These are phyloP conservation scores for Nicotiana undulata DNA, from an alignment of 257 asterid species.

Conservation along the genomic window DNA sequence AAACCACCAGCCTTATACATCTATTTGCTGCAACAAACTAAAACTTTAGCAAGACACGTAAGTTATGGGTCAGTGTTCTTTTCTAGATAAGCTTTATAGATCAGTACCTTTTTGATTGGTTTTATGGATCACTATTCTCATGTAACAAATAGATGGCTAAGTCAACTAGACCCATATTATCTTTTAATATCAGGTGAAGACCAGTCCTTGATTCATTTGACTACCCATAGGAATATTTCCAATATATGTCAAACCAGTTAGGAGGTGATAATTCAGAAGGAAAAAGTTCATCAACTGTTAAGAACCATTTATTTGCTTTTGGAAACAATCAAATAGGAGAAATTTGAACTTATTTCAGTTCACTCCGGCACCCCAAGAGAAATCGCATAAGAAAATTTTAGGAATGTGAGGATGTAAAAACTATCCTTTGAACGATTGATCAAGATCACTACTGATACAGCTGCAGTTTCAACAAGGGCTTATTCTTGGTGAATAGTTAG, in stretches of 20 bases:
- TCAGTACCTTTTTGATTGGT: neutral
- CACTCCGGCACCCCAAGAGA: neutral
- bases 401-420: neutral
- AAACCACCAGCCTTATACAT: neutral
- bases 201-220: neutral
- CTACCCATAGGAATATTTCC: neutral
- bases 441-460: neutral
- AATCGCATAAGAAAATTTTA: neutral
- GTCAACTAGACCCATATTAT: neutral
- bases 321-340: neutral
- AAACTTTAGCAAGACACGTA: neutral
- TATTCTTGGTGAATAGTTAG: neutral
- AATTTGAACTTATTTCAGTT: neutral
- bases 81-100: neutral
- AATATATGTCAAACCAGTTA: neutral
- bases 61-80: neutral
- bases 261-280: neutral
- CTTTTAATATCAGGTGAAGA: neutral
- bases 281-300: neutral
- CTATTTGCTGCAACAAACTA: neutral
- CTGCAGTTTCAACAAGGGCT: neutral
- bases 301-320: neutral
- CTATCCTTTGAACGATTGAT: neutral
- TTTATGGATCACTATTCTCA: neutral
- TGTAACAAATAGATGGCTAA: neutral